phyloP scores from a whole-genome alignment of 768 basidiomycete species.

The Podaxis sp. region DNA sequence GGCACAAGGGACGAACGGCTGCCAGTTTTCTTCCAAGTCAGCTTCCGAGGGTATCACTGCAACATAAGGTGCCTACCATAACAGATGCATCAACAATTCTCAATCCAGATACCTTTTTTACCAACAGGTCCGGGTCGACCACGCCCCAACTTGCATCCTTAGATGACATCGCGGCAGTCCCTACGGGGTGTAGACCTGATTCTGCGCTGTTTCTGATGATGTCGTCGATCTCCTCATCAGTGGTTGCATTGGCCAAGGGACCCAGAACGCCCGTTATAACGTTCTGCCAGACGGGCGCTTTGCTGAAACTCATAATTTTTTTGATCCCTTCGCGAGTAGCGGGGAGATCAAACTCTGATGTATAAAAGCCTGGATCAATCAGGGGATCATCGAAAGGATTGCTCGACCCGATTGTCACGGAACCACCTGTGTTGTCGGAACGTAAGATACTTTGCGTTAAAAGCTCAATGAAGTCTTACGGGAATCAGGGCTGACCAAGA shows the following conservation, averaged over 20 bases:
- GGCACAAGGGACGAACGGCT: conserved; percentile 19
- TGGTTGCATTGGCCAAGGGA: conserved; percentile 11
- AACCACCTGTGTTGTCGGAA: conserved; percentile 17
- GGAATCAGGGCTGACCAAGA: conserved; percentile 28
- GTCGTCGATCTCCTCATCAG: conserved; percentile 13
- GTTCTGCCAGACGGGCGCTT: conserved; percentile 20
- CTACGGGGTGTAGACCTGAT: conserved; percentile 31
- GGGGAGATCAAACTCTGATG: conserved; percentile 16
- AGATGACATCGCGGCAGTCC: conserved; percentile 33
- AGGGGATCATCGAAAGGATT: conserved; percentile 27
- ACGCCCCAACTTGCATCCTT: conserved; percentile 29
- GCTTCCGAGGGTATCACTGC: neutral
- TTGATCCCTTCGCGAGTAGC: conserved; percentile 22
- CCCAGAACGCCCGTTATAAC: conserved; percentile 15
- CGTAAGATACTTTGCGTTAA: neutral
- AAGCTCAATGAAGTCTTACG: conserved; percentile 17
- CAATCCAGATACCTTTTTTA: conserved; percentile 34
- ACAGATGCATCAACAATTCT: conserved; percentile 40
- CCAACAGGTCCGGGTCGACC: conserved; percentile 35
- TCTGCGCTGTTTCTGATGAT: conserved; percentile 22
- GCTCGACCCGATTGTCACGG: conserved; percentile 19
- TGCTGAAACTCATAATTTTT: conserved; percentile 19
- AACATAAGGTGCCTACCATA: conserved; percentile 24
- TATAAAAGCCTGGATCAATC: conserved; percentile 18
- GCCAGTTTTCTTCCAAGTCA: neutral